A percentile compares a stretch with the other conserved stretches of the same genome.
These are phyloP conservation scores for Penicillium soppii DNA, from an alignment of 495 filamentous ascomycete genomes.

Conservation along the genomic window DNA sequence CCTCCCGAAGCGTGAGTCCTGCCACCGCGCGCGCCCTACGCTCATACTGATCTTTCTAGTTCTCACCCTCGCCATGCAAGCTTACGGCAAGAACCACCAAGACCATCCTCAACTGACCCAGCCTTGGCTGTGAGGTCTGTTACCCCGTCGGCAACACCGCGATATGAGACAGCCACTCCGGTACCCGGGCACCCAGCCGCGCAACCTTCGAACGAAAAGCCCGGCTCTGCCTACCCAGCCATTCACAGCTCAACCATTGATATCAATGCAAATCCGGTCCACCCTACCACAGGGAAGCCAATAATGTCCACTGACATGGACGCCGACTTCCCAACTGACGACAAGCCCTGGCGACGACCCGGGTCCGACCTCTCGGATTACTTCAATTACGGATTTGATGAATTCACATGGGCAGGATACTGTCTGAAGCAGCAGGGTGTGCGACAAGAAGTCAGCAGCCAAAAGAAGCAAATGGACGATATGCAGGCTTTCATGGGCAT, in stretches of 20 bases:
- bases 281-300: slow-evolving; percentile 70
- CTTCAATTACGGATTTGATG: slow-evolving; percentile 99
- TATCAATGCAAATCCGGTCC: slow-evolving; percentile 76
- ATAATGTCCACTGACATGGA: slow-evolving; percentile 74
- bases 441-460: slow-evolving; percentile 67
- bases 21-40: background rate
- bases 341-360: slow-evolving; percentile 94
- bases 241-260: slow-evolving; percentile 79
- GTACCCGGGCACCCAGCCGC: slow-evolving; percentile 35
- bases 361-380: slow-evolving; percentile 96
- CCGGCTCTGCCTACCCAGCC: slow-evolving; percentile 61
- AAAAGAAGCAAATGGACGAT: slow-evolving; percentile 84
- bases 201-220: slow-evolving; percentile 42
- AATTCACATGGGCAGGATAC: slow-evolving; percentile 97
- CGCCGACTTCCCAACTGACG: slow-evolving; percentile 71
- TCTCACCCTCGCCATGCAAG: slow-evolving; percentile 41
- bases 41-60: slow-evolving; percentile 24
- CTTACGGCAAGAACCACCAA: slow-evolving; percentile 64
- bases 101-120: slow-evolving; percentile 54
- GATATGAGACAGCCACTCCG: slow-evolving; percentile 44
- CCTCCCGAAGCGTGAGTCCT: slow-evolving; percentile 56
- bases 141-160: slow-evolving; percentile 39
- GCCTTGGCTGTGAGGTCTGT: slow-evolving; percentile 28
- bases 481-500: slow-evolving; percentile 83
- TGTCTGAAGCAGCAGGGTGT: slow-evolving; percentile 82